Conservation (phyloP, 768 basidiomycete genomes). For the Phylloporus arenicola region DNA sequence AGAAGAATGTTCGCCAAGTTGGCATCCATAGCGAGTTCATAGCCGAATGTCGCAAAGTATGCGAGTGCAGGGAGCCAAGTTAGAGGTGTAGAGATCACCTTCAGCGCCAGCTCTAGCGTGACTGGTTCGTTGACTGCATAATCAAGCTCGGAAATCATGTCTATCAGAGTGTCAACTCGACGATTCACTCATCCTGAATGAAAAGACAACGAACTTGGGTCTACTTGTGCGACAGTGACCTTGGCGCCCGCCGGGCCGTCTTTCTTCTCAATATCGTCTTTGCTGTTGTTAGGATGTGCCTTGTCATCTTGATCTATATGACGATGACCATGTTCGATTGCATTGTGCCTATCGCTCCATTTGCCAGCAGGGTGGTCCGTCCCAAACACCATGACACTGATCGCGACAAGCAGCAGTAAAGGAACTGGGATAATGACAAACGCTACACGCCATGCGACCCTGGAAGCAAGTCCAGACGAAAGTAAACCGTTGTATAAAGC, state of each 20-base stretch:
- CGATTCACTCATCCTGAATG: neutral
- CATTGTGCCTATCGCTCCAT: constrained; percentile 45
- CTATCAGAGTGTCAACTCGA: constrained; percentile 4
- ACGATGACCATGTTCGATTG: constrained; percentile 19
- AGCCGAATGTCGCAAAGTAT: constrained; percentile 53
- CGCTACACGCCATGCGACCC: constrained; percentile 49
- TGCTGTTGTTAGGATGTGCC: constrained; percentile 17
- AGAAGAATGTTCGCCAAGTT: constrained; percentile 45
- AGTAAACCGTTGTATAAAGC: constrained; percentile 41
- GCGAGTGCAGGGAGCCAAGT: constrained; percentile 53
- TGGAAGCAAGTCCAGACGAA: constrained; percentile 32
- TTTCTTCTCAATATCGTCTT: constrained; percentile 25
- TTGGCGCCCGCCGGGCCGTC: constrained; percentile 10
- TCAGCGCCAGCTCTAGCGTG: constrained; percentile 28
- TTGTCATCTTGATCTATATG: constrained; percentile 19
- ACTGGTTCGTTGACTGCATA: constrained; percentile 43
- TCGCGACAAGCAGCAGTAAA: constrained; percentile 40
- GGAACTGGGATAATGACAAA: constrained; percentile 57
- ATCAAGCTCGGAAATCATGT: constrained; percentile 34
- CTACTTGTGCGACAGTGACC: constrained; percentile 5
- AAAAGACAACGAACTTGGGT: neutral
- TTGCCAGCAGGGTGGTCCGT: constrained; percentile 51
- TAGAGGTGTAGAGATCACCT: constrained; percentile 37
- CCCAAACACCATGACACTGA: constrained; percentile 39
- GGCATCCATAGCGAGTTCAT: constrained; percentile 53